phyloP scores from a whole-genome alignment of 441 rosid species.

The Iberis amara region DNA sequence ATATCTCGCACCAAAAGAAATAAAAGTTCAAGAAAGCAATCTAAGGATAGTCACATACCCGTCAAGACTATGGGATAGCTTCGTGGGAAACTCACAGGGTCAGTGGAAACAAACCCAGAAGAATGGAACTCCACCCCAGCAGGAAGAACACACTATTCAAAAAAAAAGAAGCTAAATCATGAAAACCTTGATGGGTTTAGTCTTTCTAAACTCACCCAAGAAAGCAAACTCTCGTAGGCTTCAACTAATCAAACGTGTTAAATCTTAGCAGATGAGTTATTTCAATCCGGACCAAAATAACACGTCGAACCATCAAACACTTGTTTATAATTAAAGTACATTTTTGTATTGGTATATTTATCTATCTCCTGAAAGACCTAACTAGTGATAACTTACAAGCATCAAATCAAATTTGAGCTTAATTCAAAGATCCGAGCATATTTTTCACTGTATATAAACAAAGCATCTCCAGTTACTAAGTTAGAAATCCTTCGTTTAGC shows the following conservation, averaged over 20 bases:
- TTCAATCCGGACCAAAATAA: not conserved
- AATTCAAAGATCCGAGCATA: not conserved
- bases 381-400: not conserved
- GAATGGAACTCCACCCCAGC: slow-evolving; percentile 78
- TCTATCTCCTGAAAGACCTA: not conserved
- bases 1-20: slow-evolving; percentile 2
- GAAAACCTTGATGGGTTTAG: not conserved
- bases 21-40: slow-evolving; percentile 5
- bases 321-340: not conserved
- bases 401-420: not conserved
- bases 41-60: slow-evolving; percentile 38
- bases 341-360: not conserved
- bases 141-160: slow-evolving; percentile 77
- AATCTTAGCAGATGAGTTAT: not conserved
- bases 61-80: slow-evolving; percentile 95
- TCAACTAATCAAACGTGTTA: slow-evolving; percentile 2
- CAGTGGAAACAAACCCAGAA: slow-evolving; percentile 60
- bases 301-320: not conserved
- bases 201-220: slow-evolving; percentile 18
- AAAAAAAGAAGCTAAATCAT: slow-evolving; percentile 14
- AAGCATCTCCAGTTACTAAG: slow-evolving; percentile 14
- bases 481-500: slow-evolving; percentile 4
- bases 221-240: slow-evolving; percentile 3
- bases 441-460: not conserved
- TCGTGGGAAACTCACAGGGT: slow-evolving; percentile 62